Conservation (phyloP, 2,329 filamentous ascomycete genomes). For the Calonectria hawksworthii region DNA sequence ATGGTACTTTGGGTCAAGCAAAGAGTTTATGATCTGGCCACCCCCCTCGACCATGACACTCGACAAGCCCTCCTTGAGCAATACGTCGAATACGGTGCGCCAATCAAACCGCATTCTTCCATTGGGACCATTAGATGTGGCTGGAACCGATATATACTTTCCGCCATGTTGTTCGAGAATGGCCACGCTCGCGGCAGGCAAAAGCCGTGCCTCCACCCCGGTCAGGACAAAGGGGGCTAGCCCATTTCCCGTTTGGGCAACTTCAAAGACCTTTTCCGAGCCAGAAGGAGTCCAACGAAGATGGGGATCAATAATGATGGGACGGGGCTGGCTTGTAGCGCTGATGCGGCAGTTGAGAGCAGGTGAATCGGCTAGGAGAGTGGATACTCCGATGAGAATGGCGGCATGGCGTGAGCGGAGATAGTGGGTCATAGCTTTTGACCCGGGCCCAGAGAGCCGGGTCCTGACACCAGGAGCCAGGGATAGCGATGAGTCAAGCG, state of each 20-base stretch:
- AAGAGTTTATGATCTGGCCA: conserved; percentile 82
- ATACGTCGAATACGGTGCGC: conserved; percentile 71
- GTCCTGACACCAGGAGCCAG: conserved; percentile 86
- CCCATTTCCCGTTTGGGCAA: conserved; percentile 75
- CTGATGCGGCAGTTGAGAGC: conserved; percentile 85
- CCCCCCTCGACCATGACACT: conserved; percentile 97
- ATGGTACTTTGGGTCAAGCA: conserved; percentile 75
- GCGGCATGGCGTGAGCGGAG: conserved; percentile 86
- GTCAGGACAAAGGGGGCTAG: conserved; percentile 81
- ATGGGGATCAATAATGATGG: conserved; percentile 84
- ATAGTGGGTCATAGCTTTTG: conserved; percentile 95
- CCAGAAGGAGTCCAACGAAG: conserved; percentile 77
- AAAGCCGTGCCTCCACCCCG: conserved; percentile 56
- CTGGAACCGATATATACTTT: conserved; percentile 60
- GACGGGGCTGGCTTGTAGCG: conserved; percentile 78
- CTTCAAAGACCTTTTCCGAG: conserved; percentile 74
- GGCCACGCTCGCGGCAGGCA: conserved; percentile 58
- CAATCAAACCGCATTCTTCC: conserved; percentile 69
- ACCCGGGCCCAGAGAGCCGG: conserved; percentile 82
- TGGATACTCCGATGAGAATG: conserved; percentile 88
- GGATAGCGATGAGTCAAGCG: conserved; percentile 85
- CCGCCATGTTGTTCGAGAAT: conserved; percentile 66
- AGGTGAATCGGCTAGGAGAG: conserved; percentile 87
- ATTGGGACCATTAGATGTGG: conserved; percentile 51
- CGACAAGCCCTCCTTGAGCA: conserved; percentile 72